A percentile compares a stretch with the other conserved stretches of the same genome.
Evolutionary conservation across 208 protist genomes (phyloP).

Genomic region (Trypanosoma brucei): DNA sequence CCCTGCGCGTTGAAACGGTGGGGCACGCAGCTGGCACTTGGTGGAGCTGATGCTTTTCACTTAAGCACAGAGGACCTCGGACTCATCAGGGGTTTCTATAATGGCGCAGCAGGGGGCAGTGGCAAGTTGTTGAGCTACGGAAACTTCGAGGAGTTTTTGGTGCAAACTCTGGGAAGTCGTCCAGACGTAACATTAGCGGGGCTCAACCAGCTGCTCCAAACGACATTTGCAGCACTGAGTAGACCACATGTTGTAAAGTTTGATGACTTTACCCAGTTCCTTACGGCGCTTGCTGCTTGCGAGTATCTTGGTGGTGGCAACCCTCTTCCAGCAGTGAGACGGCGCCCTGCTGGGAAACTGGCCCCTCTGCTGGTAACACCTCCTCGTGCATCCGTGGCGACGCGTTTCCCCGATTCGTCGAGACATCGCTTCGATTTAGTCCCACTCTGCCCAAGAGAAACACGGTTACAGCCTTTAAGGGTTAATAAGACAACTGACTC

Average conservation of each 20-base stretch:
- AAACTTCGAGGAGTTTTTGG: conserved; percentile 53
- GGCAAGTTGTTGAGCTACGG: conserved; percentile 50
- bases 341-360: background rate
- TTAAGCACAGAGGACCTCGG: conserved; percentile 66
- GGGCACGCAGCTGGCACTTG: conserved; percentile 49
- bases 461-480: too few species aligned
- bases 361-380: background rate
- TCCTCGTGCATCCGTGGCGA: background rate
- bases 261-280: conserved; percentile 68
- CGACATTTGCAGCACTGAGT: conserved; percentile 10
- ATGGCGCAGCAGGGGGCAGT: conserved; percentile 51
- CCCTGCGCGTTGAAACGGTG: conserved; percentile 42
- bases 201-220: conserved; percentile 37
- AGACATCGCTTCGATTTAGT: too few species aligned
- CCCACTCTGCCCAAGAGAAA: too few species aligned
- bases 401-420: too few species aligned
- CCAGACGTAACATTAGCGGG: conserved; percentile 27
- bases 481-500: too few species aligned
- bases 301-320: conserved; percentile 37
- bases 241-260: conserved; percentile 57
- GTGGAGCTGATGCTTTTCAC: conserved; percentile 43
- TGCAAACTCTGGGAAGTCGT: conserved; percentile 40
- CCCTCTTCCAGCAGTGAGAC: conserved; percentile 8
- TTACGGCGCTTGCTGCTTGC: conserved; percentile 44
- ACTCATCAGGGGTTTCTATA: conserved; percentile 57